These are phyloP conservation scores for Fusarium xyrophilum DNA, from an alignment of 2,329 filamentous ascomycete species.

Conservation along the genomic window DNA sequence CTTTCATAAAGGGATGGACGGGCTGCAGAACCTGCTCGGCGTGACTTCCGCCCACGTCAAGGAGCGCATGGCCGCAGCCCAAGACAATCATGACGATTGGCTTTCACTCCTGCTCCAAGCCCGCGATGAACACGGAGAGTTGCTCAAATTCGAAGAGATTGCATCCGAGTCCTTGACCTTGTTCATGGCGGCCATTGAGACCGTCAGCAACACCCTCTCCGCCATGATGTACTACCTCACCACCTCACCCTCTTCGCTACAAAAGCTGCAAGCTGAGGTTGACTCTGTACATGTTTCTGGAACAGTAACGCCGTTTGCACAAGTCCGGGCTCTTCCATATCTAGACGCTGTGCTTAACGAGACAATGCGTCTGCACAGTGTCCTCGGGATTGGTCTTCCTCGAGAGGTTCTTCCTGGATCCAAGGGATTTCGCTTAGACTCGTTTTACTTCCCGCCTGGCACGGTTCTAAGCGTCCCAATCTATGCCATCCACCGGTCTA, in stretches of 20 bases:
- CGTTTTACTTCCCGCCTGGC: neutral
- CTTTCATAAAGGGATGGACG: neutral
- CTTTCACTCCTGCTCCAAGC: neutral
- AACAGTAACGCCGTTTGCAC: neutral
- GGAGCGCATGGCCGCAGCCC: neutral
- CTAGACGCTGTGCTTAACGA: conserved; percentile 1
- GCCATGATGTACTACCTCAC: neutral
- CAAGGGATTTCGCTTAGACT: neutral
- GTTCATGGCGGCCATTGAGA: neutral
- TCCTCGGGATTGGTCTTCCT: neutral
- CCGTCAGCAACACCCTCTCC: neutral
- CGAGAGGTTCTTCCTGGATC: neutral
- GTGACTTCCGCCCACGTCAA: neutral
- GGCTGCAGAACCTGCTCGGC: neutral
- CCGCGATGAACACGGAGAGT: neutral
- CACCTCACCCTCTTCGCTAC: neutral
- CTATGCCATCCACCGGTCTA: neutral
- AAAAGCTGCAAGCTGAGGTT: neutral
- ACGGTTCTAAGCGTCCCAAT: neutral
- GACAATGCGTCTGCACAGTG: neutral
- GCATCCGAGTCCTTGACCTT: neutral
- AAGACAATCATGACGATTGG: neutral
- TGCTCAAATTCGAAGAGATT: neutral
- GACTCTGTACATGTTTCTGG: neutral
- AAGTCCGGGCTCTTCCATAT: neutral